phyloP scores from a whole-genome alignment of 139 green algal species.

The Tetraselmis striata region DNA sequence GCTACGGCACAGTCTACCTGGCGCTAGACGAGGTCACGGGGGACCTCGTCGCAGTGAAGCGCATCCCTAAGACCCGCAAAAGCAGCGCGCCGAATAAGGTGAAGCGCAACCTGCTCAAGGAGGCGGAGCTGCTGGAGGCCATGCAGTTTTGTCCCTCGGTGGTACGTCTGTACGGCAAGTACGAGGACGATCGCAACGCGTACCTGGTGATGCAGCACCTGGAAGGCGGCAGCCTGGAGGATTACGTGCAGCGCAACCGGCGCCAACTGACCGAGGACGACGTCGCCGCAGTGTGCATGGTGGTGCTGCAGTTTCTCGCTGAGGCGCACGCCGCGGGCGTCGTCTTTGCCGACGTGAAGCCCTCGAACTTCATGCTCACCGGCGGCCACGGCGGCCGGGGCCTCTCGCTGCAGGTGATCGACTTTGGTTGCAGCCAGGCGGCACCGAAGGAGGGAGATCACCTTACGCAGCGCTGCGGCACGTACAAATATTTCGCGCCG shows the following conservation, averaged over 20 bases:
- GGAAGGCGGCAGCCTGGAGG: neutral
- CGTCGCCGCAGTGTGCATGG: neutral
- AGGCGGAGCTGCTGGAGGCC: neutral
- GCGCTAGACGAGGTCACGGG: slow-evolving; percentile 43
- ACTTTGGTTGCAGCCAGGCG: neutral
- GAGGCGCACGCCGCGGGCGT: neutral
- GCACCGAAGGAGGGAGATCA: neutral
- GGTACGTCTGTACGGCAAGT: neutral
- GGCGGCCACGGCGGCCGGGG: no score
- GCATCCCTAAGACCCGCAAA: neutral
- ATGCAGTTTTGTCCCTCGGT: neutral
- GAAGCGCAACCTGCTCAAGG: neutral
- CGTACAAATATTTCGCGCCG: neutral
- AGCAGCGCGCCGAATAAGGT: neutral
- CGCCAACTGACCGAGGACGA: neutral
- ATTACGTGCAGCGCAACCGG: neutral
- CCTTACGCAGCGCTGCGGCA: neutral
- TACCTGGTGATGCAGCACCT: neutral
- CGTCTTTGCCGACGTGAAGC: neutral
- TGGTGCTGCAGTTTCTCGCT: neutral
- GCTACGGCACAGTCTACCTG: slow-evolving; percentile 84
- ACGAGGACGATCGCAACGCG: neutral
- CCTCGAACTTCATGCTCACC: neutral
- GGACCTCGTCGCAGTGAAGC: slow-evolving; percentile 64
- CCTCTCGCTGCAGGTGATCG: neutral